These are phyloP conservation scores for Acrodontium crateriforme DNA, from an alignment of 2,329 filamentous ascomycete species.

Conservation along the genomic window DNA sequence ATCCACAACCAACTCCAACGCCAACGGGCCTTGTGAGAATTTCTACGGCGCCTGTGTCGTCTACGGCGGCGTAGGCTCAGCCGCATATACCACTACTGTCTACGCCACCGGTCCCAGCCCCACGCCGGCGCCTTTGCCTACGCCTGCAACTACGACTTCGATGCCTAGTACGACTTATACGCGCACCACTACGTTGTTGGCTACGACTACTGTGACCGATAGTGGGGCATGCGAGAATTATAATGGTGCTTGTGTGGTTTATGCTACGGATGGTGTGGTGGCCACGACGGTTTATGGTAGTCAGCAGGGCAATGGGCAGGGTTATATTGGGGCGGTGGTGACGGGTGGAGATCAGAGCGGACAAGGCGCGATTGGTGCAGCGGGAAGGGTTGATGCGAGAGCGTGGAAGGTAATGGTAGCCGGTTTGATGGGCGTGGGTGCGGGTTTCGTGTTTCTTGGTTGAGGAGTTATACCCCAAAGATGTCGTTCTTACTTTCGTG, in stretches of 20 bases:
- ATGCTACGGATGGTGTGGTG: constrained; percentile 1
- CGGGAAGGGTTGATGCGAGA: too few relatives aligned
- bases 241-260: constrained; percentile 4
- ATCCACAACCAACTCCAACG: constrained; percentile 1
- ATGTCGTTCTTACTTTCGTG: too few relatives aligned
- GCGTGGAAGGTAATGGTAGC: too few relatives aligned
- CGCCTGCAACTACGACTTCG: background rate
- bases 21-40: constrained; percentile 5
- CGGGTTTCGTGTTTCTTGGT: too few relatives aligned
- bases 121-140: background rate
- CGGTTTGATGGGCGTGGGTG: too few relatives aligned
- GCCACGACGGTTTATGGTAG: too few relatives aligned
- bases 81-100: constrained; percentile 5
- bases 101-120: constrained; percentile 1
- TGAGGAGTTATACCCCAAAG: too few relatives aligned
- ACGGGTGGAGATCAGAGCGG: too few relatives aligned
- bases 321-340: too few relatives aligned
- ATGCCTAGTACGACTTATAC: constrained; percentile 2
- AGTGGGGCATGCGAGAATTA: constrained; percentile 4
- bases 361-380: too few relatives aligned
- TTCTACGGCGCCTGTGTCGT: constrained; percentile 6
- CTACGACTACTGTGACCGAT: constrained; percentile 2
- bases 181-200: background rate
- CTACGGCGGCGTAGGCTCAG: constrained; percentile 3
- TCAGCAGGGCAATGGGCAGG: too few relatives aligned